Conservation (phyloP, 2,329 filamentous ascomycete genomes). For the Cadophora gregata region DNA sequence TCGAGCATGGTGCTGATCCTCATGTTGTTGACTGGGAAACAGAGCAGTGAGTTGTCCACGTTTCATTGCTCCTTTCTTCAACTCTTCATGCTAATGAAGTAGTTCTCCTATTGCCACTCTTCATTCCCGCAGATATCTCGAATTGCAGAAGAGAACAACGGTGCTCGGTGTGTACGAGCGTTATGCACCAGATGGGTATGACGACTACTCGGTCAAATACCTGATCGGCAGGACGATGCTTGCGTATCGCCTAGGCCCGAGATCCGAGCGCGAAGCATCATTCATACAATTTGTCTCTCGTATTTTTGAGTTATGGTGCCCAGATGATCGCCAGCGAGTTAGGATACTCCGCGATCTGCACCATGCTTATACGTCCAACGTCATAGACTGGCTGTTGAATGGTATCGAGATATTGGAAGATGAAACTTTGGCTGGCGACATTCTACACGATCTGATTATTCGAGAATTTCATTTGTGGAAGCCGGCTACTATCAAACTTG, state of each 20-base stretch:
- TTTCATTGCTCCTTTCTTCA: background rate
- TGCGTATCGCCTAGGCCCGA: background rate
- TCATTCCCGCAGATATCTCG: background rate
- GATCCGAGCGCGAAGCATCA: background rate
- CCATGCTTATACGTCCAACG: background rate
- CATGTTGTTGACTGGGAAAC: slow-evolving; percentile 7
- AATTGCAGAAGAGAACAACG: background rate
- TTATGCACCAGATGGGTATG: background rate
- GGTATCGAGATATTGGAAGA: no score
- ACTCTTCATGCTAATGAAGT: background rate
- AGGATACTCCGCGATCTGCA: background rate
- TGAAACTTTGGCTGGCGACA: background rate
- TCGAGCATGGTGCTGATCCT: slow-evolving; percentile 26
- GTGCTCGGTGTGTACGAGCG: background rate
- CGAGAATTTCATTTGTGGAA: background rate
- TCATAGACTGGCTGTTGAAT: background rate
- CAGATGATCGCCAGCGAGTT: background rate
- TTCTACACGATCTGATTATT: background rate
- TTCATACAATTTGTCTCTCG: background rate
- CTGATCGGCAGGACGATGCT: background rate
- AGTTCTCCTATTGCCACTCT: background rate
- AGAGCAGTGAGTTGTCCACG: background rate
- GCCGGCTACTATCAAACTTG: background rate
- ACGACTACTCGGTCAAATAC: background rate
- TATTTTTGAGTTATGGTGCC: background rate